phyloP scores from a whole-genome alignment of 2,329 filamentous ascomycete genomes.

The Lasiodiplodia citricola region DNA sequence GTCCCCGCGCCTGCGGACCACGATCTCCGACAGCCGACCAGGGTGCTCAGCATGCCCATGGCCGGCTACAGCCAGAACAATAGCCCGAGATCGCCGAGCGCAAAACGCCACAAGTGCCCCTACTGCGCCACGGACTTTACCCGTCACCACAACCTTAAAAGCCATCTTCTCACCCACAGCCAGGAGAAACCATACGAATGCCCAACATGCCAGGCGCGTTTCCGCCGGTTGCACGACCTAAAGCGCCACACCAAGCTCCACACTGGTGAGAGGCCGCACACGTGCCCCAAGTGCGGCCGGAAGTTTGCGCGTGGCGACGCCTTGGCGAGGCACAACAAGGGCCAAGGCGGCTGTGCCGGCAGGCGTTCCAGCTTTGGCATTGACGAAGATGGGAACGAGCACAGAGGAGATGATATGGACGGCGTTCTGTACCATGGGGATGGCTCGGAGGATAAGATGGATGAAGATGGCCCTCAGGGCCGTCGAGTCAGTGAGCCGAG shows the following conservation, averaged over 20 bases:
- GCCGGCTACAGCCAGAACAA: conserved; percentile 60
- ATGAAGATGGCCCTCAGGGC: conserved; percentile 57
- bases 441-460: conserved; percentile 64
- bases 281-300: conserved; percentile 91
- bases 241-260: conserved; percentile 97
- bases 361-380: conserved; percentile 84
- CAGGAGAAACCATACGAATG: conserved; percentile 98
- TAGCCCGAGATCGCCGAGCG: conserved; percentile 71
- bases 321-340: conserved; percentile 91
- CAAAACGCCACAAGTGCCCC: conserved; percentile 94
- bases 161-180: conserved; percentile 93
- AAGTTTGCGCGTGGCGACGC: conserved; percentile 96
- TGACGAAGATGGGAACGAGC: conserved; percentile 68
- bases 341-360: conserved; percentile 92
- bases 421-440: conserved; percentile 61
- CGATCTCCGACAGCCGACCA: conserved; percentile 57
- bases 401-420: conserved; percentile 65
- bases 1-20: conserved; percentile 58
- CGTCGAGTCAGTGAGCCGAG: conserved; percentile 74
- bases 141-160: conserved; percentile 95
- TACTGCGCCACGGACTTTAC: conserved; percentile 98
- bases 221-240: conserved; percentile 89
- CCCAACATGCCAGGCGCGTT: conserved; percentile 89
- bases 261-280: conserved; percentile 92
- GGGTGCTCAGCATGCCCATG: conserved; percentile 64